A percentile compares a stretch with the other conserved stretches of the same genome.
Evolutionary conservation across 2,329 filamentous ascomycete genomes (phyloP).

Genomic region (Malbranchea zuffiana): DNA sequence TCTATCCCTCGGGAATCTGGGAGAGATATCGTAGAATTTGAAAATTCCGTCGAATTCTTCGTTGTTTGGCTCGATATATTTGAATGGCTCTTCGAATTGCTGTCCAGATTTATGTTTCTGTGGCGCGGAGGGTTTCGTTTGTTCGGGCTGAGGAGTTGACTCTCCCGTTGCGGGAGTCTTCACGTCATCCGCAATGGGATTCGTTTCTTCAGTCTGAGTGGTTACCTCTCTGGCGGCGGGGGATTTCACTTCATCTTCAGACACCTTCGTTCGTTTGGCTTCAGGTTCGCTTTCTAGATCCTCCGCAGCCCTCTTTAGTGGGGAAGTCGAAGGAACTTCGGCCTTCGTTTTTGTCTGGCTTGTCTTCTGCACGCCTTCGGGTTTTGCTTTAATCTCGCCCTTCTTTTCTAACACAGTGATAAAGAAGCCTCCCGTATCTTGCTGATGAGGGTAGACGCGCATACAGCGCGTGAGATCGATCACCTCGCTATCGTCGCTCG

Average conservation of each 20-base stretch:
- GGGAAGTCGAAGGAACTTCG: constrained; percentile 1
- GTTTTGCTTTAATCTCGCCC: constrained; percentile 67
- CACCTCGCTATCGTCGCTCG: constrained; percentile 43
- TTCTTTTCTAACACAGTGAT: constrained; percentile 91
- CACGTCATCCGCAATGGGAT: constrained; percentile 22
- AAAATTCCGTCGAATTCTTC: constrained; percentile 66
- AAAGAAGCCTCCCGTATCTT: constrained; percentile 96
- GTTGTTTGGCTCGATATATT: constrained; percentile 68
- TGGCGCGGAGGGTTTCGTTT: constrained; percentile 13
- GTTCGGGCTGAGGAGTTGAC: constrained; percentile 14
- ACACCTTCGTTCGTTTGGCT: constrained; percentile 33
- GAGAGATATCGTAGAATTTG: constrained; percentile 72
- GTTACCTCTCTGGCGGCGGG: constrained; percentile 9
- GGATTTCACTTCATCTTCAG: constrained; percentile 24
- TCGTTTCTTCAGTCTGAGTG: constrained; percentile 14
- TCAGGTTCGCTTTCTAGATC: constrained; percentile 22
- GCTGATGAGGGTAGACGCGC: constrained; percentile 85
- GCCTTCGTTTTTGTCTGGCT: constrained; percentile 22
- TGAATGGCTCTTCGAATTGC: constrained; percentile 82
- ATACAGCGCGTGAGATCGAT: constrained; percentile 83
- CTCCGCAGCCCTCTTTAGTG: constrained; percentile 27
- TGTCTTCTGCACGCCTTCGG: constrained; percentile 44
- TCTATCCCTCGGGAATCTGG: constrained; percentile 75
- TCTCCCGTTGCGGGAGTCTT: constrained; percentile 8
- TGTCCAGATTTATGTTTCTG: constrained; percentile 33